A percentile compares a stretch with the other conserved stretches of the same genome.
phyloP scores from a whole-genome alignment of 345 rosid genomes.

The Stellera chamaejasme region DNA sequence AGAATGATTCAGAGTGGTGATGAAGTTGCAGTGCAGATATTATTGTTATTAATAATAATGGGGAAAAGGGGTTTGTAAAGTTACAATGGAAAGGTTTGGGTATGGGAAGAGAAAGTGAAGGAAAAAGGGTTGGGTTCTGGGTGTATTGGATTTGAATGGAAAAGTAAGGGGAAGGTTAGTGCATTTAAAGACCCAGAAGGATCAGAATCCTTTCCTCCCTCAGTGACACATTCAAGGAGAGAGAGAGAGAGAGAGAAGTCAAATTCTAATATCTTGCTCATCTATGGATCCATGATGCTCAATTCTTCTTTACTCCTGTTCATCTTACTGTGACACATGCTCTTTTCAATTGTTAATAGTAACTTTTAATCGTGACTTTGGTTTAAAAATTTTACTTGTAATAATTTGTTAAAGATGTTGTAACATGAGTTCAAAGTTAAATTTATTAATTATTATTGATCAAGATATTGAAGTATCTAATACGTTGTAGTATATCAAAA shows the following conservation, averaged over 20 bases:
- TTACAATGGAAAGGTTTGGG: conserved; percentile 18
- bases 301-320: conserved; percentile 12
- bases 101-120: conserved; percentile 22
- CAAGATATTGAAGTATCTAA: too few species aligned
- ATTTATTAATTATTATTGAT: too few species aligned
- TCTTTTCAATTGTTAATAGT: too few species aligned
- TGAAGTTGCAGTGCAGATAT: conserved; percentile 20
- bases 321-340: not conserved
- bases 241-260: conserved; percentile 4
- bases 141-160: conserved; percentile 24
- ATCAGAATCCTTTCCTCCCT: conserved; percentile 19
- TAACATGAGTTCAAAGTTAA: too few species aligned
- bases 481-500: too few species aligned
- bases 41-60: conserved; percentile 19
- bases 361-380: too few species aligned
- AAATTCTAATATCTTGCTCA: conserved; percentile 12
- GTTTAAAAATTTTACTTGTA: too few species aligned
- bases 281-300: conserved; percentile 20
- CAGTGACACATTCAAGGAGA: not conserved
- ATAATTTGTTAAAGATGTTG: too few species aligned
- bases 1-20: conserved; percentile 4
- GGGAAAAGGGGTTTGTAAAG: conserved; percentile 16
- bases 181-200: conserved; percentile 31
- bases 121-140: conserved; percentile 19
- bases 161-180: conserved; percentile 26